Conservation (phyloP, 371 early-diverging fungal genomes). For the Zopfochytrium polystomum region DNA sequence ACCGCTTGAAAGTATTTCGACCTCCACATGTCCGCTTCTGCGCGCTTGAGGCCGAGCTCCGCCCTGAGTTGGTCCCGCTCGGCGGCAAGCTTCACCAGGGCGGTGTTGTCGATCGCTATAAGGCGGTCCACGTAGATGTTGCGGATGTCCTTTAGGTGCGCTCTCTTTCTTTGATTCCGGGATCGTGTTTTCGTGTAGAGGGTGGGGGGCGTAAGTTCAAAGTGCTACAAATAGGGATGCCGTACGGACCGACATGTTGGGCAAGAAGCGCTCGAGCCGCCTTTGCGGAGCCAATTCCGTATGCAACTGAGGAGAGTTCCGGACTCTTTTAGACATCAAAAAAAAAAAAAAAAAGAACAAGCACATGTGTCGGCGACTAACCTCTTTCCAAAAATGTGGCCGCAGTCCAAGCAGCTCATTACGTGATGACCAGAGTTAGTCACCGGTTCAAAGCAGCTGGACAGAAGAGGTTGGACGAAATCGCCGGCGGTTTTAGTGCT, state of each 20-base stretch:
- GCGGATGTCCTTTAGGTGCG: background rate
- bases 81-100: background rate
- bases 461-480: background rate
- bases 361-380: too few relatives aligned
- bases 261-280: background rate
- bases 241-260: background rate
- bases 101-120: background rate
- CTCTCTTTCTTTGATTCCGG: background rate
- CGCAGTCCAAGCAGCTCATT: background rate
- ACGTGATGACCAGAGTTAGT: background rate
- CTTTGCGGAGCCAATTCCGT: background rate
- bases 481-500: background rate
- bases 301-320: background rate
- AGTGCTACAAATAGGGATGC: background rate
- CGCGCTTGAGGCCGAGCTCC: background rate
- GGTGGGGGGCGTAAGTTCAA: too few relatives aligned
- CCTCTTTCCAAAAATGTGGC: background rate
- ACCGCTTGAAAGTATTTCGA: background rate
- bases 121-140: background rate
- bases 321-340: background rate
- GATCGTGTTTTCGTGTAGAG: too few relatives aligned
- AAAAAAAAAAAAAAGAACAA: too few relatives aligned
- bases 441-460: background rate
- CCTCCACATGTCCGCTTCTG: background rate
- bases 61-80: background rate